Base-by-base conservation (phyloP, 2,329 filamentous ascomycete genomes). In the Neofusicoccum cordaticola region DNA sequence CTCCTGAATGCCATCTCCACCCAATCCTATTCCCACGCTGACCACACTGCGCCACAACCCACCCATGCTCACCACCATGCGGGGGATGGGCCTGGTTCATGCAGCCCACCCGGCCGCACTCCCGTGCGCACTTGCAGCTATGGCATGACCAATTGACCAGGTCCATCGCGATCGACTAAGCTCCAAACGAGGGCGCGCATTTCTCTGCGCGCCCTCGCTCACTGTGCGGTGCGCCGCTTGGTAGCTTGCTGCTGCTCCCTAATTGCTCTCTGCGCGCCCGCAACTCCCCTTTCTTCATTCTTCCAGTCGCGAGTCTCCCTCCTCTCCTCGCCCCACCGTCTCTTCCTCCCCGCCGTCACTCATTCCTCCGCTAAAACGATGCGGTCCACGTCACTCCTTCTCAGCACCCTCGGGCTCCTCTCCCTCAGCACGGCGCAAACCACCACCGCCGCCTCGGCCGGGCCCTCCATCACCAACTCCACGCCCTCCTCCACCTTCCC, bases 321-420 rank as follows among this genome's bases (percentile, higher is more conserved):
- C 44, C 60, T 45, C 48, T 63, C 61, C 45, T 72, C 72, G 60
- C 56, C 74, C 66, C 66, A 72, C 22, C 51, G 64, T 74, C 62
- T 61, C 68, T 27, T 71, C 75, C 53, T 68, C 69, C 31, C 65
- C 68, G 22, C 31, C 69, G 71, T 34, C 37, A 34, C 37, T 35
- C 39, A 37, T 42, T 45, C 27, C 11, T 2, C 27, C 27, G 22
- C 15, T 8, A 17, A 45, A 11, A 62, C 31, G 27, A 52, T 63
- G 61, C 51, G 22, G 19, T 39, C 48, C 27, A 31, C 31, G n/a
- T 42, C 51, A 9, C 22, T 52, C 42, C 27, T 63, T 27, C 34
- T 63, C 42, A 35, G 47, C 48, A 45, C 58, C 22, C n/a, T 22
- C 17, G 42, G 50, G 37, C 41, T 56, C 5, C 22, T 63, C 11